Conservation (phyloP, 768 basidiomycete species). For the Amanita muscaria region DNA sequence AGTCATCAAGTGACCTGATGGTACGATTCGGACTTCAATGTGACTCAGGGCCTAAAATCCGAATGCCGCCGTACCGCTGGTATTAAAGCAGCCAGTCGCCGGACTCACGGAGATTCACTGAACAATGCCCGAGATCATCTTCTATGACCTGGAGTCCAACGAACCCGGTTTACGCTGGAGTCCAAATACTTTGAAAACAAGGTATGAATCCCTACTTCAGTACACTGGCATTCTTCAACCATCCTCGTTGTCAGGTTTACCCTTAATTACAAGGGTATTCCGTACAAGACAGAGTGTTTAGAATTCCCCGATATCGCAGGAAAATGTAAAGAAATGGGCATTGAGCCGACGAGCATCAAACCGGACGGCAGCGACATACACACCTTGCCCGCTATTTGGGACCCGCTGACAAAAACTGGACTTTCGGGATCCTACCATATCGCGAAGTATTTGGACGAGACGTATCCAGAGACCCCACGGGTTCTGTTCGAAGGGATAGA, state of each 20-base stretch:
- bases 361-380: conserved; percentile 23
- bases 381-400: conserved; percentile 33
- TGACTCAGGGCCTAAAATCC: too few species aligned
- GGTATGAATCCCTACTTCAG: conserved; percentile 22
- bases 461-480: conserved; percentile 27
- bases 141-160: conserved; percentile 38
- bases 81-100: too few species aligned
- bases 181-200: conserved; percentile 37
- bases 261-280: conserved; percentile 24
- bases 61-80: too few species aligned
- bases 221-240: neutral
- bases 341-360: conserved; percentile 18
- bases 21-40: too few species aligned
- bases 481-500: conserved; percentile 23
- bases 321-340: conserved; percentile 25
- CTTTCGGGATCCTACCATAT: conserved; percentile 30
- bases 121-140: conserved; percentile 19
- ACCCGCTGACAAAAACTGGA: conserved; percentile 23
- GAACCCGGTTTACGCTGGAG: conserved; percentile 26
- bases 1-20: too few species aligned
- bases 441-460: conserved; percentile 32
- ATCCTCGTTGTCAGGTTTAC: conserved; percentile 13
- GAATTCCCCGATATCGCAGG: conserved; percentile 32
- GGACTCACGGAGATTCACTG: too few species aligned
- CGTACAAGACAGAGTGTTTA: conserved; percentile 31